phyloP scores from a whole-genome alignment of 2,329 filamentous ascomycete genomes.

The Stagonosporopsis rhizophila region DNA sequence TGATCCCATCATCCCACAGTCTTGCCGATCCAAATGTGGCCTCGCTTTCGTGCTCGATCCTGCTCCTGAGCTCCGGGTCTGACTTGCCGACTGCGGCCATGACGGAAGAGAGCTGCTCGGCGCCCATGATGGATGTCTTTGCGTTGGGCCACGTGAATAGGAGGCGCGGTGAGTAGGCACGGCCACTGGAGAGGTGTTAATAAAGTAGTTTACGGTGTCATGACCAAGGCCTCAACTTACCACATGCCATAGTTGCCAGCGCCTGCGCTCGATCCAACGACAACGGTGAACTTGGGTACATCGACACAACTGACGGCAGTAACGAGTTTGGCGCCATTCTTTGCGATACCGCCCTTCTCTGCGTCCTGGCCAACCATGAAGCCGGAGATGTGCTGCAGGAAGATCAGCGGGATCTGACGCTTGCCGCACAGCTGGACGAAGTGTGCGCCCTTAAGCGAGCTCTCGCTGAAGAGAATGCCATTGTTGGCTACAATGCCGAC shows the following conservation, averaged over 20 bases:
- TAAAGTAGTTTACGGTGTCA: not conserved
- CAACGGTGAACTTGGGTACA: conserved; percentile 95
- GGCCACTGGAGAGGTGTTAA: conserved; percentile 62
- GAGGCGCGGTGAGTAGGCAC: conserved; percentile 90
- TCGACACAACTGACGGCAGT: conserved; percentile 93
- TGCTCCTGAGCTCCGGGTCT: conserved; percentile 78
- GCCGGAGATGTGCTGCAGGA: conserved; percentile 94
- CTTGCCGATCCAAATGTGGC: conserved; percentile 87
- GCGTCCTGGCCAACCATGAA: conserved; percentile 98
- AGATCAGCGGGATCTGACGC: conserved; percentile 86
- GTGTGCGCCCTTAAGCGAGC: conserved; percentile 90
- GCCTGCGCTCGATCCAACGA: conserved; percentile 91
- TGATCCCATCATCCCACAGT: conserved; percentile 74
- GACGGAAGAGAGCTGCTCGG: conserved; percentile 87
- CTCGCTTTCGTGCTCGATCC: conserved; percentile 91
- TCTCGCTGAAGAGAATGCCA: conserved; percentile 90
- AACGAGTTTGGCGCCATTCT: conserved; percentile 96
- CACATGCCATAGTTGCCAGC: conserved; percentile 99
- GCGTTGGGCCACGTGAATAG: conserved; percentile 98
- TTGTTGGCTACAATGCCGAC: conserved; percentile 97
- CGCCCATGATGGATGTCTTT: conserved; percentile 95
- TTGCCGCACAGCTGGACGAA: conserved; percentile 96
- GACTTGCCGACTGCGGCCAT: conserved; percentile 93
- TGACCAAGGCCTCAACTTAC: conserved; percentile 50
- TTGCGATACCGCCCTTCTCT: conserved; percentile 93